Conservation (phyloP, 2,329 filamentous ascomycete species). For the Coleophoma cylindrospora region DNA sequence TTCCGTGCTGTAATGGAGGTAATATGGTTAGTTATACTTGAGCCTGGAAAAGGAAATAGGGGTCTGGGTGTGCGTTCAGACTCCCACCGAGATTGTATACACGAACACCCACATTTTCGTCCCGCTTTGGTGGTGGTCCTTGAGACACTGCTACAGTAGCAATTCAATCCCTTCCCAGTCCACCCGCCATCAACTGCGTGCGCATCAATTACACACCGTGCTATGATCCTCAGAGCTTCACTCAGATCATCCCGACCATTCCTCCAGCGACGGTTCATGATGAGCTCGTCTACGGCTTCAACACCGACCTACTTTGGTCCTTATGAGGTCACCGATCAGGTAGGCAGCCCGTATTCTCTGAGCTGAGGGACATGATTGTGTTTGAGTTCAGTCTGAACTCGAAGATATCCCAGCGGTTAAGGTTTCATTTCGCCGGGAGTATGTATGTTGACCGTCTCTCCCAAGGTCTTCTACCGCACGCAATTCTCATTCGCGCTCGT, state of each 20-base stretch:
- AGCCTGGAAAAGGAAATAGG: too few species aligned
- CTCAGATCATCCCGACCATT: not conserved
- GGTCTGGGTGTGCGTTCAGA: too few species aligned
- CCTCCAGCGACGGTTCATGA: not conserved
- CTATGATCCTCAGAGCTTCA: not conserved
- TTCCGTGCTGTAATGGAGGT: too few species aligned
- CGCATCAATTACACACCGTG: not conserved
- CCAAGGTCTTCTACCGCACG: constrained; percentile 81
- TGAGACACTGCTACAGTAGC: too few species aligned
- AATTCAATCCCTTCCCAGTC: too few species aligned
- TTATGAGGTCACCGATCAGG: constrained; percentile 72
- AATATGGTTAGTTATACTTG: too few species aligned
- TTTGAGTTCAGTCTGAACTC: constrained; percentile 3
- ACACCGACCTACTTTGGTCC: constrained; percentile 63
- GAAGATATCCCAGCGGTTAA: not conserved
- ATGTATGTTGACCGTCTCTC: not conserved
- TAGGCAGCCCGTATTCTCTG: constrained; percentile 25
- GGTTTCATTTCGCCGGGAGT: not conserved
- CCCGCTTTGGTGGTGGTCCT: too few species aligned
- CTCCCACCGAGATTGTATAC: too few species aligned
- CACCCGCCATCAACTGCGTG: too few species aligned
- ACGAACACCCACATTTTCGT: too few species aligned
- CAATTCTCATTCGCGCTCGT: constrained; percentile 80
- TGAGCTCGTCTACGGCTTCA: constrained; percentile 15
- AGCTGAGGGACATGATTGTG: too few species aligned